phyloP scores from a whole-genome alignment of 768 basidiomycete species.

The Pleurotus platypus region DNA sequence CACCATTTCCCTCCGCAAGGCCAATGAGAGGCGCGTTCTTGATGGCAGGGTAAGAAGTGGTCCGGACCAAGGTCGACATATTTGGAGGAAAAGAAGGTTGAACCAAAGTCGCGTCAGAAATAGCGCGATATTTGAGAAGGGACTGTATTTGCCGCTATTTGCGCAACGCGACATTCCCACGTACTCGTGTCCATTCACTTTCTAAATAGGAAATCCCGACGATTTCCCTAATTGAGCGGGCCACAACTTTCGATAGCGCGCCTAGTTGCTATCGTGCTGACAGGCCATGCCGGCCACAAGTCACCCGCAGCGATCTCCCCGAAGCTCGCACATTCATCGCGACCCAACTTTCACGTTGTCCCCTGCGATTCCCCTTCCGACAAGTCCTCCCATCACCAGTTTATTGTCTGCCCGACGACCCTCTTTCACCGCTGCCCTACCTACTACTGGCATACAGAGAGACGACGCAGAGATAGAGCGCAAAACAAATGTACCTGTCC shows the following conservation, averaged over 20 bases:
- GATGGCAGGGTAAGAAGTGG: conserved; percentile 72
- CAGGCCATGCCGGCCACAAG: no score
- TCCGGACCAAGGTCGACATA: conserved; percentile 38
- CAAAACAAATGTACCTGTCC: background rate
- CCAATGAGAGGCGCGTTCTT: conserved; percentile 83
- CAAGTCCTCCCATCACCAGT: background rate
- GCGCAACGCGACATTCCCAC: background rate
- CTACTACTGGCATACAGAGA: background rate
- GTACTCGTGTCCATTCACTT: no score
- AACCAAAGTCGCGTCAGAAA: background rate
- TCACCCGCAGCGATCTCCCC: background rate
- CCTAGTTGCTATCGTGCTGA: no score
- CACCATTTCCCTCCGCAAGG: conserved; percentile 82
- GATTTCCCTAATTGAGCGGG: no score
- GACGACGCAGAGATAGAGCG: background rate
- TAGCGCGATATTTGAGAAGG: conserved; percentile 9
- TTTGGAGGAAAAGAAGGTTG: conserved; percentile 20
- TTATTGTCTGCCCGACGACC: conserved; percentile 4
- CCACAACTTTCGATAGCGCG: no score
- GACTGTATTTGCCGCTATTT: conserved; percentile 9
- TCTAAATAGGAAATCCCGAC: no score
- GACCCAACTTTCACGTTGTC: conserved; percentile 3
- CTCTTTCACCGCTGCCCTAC: background rate
- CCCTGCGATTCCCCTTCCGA: background rate
- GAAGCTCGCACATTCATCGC: background rate